Evolutionary conservation across 768 basidiomycete genomes (phyloP).

Genomic region (Tulasnella sp.): DNA sequence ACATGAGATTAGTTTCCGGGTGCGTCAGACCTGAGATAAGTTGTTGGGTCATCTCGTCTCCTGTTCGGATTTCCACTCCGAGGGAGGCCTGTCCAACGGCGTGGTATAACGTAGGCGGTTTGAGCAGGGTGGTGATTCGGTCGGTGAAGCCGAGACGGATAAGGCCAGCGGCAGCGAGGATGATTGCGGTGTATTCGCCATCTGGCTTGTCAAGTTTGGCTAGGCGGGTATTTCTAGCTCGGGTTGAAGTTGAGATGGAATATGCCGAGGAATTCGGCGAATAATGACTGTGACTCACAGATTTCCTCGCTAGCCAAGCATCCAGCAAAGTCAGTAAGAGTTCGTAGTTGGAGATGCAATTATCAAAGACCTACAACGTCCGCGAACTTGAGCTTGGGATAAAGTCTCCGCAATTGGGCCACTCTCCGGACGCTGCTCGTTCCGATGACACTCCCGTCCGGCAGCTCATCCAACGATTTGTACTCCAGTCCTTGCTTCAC

Average conservation of each 20-base stretch:
- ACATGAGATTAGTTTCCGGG: slow-evolving; percentile 66
- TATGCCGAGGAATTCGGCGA: not conserved
- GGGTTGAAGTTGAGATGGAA: slow-evolving; percentile 16
- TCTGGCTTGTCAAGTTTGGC: slow-evolving; percentile 80
- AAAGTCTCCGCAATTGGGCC: slow-evolving; percentile 77
- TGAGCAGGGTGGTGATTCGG: slow-evolving; percentile 68
- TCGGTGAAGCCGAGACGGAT: slow-evolving; percentile 65
- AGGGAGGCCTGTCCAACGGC: slow-evolving; percentile 96
- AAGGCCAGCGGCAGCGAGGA: slow-evolving; percentile 91
- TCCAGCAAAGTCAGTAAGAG: slow-evolving; percentile 5
- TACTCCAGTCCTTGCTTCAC: slow-evolving; percentile 66
- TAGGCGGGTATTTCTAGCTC: slow-evolving; percentile 77
- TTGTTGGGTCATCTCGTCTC: slow-evolving; percentile 52
- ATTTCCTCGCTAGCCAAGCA: slow-evolving; percentile 63
- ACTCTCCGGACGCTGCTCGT: slow-evolving; percentile 90
- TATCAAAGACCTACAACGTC: slow-evolving; percentile 64
- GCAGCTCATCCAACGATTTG: slow-evolving; percentile 71
- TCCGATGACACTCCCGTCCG: slow-evolving; percentile 84
- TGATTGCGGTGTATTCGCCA: slow-evolving; percentile 74
- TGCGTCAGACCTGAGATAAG: slow-evolving; percentile 66
- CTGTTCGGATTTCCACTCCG: slow-evolving; percentile 70
- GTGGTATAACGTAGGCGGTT: slow-evolving; percentile 66
- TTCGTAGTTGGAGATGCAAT: not conserved
- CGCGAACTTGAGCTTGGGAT: slow-evolving; percentile 66
- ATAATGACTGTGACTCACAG: slow-evolving; percentile 46